Evolutionary conservation across 1,284 basidiomycete genomes (phyloP).

Genomic region (Cerioporus squamosus): DNA sequence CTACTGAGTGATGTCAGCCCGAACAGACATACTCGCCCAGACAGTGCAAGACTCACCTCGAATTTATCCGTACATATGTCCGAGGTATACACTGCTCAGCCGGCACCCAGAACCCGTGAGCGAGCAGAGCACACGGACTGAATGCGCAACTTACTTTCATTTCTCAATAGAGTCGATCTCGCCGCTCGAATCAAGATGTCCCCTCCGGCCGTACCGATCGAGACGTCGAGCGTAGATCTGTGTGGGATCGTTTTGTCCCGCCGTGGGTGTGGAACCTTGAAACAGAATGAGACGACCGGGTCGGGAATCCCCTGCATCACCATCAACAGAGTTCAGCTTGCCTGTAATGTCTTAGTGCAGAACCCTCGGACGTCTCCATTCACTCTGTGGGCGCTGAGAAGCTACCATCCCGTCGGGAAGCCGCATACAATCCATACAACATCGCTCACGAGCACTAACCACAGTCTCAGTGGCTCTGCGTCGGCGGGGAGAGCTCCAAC

Average conservation of each 20-base stretch:
- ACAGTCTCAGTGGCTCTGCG: not conserved
- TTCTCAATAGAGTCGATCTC: not conserved
- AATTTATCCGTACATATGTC: conserved; percentile 13
- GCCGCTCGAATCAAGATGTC: conserved; percentile 5
- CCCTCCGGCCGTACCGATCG: conserved; percentile 4
- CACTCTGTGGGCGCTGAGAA: conserved; percentile 4
- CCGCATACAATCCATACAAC: not conserved
- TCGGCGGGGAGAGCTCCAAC: too few species aligned
- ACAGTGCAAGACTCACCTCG: not conserved
- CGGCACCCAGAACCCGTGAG: not conserved
- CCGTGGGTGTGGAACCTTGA: not conserved
- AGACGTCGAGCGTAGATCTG: conserved; percentile 7
- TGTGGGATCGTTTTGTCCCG: not conserved
- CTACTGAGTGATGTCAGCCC: not conserved
- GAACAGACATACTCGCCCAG: not conserved
- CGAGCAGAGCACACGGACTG: not conserved
- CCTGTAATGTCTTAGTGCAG: conserved; percentile 4
- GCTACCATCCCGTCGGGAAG: conserved; percentile 12
- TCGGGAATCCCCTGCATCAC: not conserved
- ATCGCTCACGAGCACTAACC: not conserved
- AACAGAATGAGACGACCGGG: not conserved
- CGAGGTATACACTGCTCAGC: conserved; percentile 3
- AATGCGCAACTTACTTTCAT: not conserved
- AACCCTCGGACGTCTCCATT: not conserved
- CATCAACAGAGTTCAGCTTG: not conserved